Evolutionary conservation across 371 early-diverging fungal species (phyloP).

Genomic region (Paraphysoderma sedebokerense): DNA sequence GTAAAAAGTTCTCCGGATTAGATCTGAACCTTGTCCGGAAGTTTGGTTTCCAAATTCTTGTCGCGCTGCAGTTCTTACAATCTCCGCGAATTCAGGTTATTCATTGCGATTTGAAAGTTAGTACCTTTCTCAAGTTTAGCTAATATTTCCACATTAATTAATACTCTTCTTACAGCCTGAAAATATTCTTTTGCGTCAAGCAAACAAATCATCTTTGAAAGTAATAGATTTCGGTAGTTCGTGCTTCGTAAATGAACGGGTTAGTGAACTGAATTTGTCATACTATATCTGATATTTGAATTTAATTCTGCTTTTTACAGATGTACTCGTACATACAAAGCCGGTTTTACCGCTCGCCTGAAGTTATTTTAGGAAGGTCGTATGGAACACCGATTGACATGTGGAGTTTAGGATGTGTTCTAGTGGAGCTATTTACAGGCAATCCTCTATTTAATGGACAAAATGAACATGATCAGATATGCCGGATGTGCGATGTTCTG

Average conservation of each 20-base stretch:
- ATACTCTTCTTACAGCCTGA: neutral
- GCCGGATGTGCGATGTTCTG: conserved; percentile 10
- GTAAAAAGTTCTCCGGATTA: conserved; percentile 12
- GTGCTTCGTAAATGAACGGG: conserved; percentile 10
- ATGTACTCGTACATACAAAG: conserved; percentile 16
- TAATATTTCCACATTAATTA: neutral
- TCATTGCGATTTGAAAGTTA: conserved; percentile 35
- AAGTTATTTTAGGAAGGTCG: conserved; percentile 12
- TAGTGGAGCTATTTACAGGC: conserved; percentile 20
- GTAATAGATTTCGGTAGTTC: conserved; percentile 38
- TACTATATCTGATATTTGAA: too few relatives aligned
- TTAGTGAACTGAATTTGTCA: too few relatives aligned
- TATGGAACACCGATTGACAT: conserved; percentile 23
- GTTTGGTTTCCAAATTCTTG: conserved; percentile 9
- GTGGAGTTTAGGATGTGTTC: conserved; percentile 33
- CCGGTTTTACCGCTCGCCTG: conserved; percentile 21
- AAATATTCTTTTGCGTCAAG: conserved; percentile 5
- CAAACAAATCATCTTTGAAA: conserved; percentile 8
- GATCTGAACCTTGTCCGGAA: conserved; percentile 3
- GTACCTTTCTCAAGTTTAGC: conserved; percentile 10
- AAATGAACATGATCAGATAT: conserved; percentile 17
- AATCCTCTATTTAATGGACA: conserved; percentile 5
- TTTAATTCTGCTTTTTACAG: too few relatives aligned
- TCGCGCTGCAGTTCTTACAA: conserved; percentile 14
- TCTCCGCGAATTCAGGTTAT: conserved; percentile 13